Evolutionary conservation across 2,329 filamentous ascomycete genomes (phyloP).

Genomic region (Xylaria sp.): DNA sequence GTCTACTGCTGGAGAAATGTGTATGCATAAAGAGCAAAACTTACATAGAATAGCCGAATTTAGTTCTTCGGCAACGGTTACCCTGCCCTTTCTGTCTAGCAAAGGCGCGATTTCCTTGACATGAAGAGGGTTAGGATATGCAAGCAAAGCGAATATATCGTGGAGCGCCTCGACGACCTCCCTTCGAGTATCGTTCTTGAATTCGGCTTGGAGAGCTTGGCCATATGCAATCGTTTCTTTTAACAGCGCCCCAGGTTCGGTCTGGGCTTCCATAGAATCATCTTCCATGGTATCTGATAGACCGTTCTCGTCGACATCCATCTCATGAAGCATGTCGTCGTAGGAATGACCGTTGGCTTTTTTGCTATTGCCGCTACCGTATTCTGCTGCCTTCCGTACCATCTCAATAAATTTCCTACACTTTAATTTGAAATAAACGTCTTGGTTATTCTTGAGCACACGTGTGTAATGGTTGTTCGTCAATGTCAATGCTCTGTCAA

Average conservation of each 20-base stretch:
- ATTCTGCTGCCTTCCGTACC: constrained; percentile 75
- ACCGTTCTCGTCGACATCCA: constrained; percentile 51
- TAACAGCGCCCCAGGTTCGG: constrained; percentile 56
- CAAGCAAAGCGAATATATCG: constrained; percentile 87
- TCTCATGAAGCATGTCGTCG: constrained; percentile 62
- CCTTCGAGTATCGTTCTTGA: constrained; percentile 70
- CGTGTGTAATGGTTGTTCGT: constrained; percentile 79
- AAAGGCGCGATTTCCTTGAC: constrained; percentile 77
- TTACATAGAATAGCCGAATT: constrained; percentile 91
- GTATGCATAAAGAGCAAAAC: constrained; percentile 40
- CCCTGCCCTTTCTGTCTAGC: constrained; percentile 75
- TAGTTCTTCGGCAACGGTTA: constrained; percentile 86
- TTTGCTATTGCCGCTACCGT: constrained; percentile 56
- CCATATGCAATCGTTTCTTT: constrained; percentile 79
- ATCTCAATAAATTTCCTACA: constrained; percentile 96
- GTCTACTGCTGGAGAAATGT: background rate
- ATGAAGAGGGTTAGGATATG: constrained; percentile 80
- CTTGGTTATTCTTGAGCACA: constrained; percentile 79
- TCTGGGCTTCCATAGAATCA: constrained; percentile 44
- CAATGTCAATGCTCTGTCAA: constrained; percentile 85
- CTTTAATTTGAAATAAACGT: constrained; percentile 85
- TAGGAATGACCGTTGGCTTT: constrained; percentile 47
- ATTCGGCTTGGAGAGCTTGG: constrained; percentile 77
- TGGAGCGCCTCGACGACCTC: constrained; percentile 76
- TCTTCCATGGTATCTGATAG: constrained; percentile 61